Conservation (phyloP, 1,284 basidiomycete genomes). For the Schizopora paradoxa region DNA sequence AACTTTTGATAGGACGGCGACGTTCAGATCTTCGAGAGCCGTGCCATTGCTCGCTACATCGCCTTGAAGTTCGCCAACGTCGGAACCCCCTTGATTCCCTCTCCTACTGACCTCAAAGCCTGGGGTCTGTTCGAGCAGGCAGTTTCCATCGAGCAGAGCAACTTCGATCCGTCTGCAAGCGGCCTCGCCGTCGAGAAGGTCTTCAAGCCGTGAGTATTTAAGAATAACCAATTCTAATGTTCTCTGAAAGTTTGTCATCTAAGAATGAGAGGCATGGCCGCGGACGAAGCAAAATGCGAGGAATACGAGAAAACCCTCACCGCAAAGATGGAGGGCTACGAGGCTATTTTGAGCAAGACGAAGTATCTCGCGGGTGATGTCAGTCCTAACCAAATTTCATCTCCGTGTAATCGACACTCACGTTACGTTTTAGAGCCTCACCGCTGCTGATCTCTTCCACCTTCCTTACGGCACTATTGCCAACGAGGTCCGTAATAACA, state of each 20-base stretch:
- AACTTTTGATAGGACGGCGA: slow-evolving; percentile 10
- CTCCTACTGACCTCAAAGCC: slow-evolving; percentile 32
- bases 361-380: slow-evolving; percentile 29
- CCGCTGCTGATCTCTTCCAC: slow-evolving; percentile 17
- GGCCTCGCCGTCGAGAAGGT: slow-evolving; percentile 40
- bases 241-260: background rate
- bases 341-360: slow-evolving; percentile 27
- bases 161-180: slow-evolving; percentile 45
- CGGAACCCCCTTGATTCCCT: slow-evolving; percentile 16
- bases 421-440: slow-evolving; percentile 4
- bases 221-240: background rate
- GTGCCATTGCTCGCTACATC: slow-evolving; percentile 41
- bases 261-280: slow-evolving; percentile 16
- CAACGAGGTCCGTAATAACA: background rate
- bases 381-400: slow-evolving; percentile 6
- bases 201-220: slow-evolving; percentile 35
- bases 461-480: slow-evolving; percentile 16
- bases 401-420: background rate
- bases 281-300: slow-evolving; percentile 28
- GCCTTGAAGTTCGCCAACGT: slow-evolving; percentile 32
- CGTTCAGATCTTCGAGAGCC: slow-evolving; percentile 38
- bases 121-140: slow-evolving; percentile 52
- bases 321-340: slow-evolving; percentile 27
- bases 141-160: slow-evolving; percentile 42
- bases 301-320: slow-evolving; percentile 25